phyloP scores from a whole-genome alignment of 73 alveolate genomes.

The Tetrahymena borealis region DNA sequence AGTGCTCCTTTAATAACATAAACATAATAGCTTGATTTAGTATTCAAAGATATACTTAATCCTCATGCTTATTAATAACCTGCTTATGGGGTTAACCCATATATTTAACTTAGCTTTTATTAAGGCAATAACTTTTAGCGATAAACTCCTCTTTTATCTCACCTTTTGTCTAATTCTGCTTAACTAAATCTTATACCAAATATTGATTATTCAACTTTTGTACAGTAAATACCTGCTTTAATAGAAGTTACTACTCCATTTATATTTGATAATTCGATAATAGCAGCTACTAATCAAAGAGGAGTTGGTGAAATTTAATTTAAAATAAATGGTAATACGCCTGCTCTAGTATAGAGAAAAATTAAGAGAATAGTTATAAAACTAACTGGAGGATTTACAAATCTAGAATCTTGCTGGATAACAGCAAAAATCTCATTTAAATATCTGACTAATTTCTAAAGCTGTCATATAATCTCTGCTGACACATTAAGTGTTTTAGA shows the following conservation, averaged over 20 bases:
- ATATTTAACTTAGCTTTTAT: not conserved
- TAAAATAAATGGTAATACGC: not conserved
- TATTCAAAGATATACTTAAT: not conserved
- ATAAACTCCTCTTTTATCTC: not conserved
- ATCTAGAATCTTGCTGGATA: not conserved
- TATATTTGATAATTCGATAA: not conserved
- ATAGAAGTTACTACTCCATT: not conserved
- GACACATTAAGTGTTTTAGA: not conserved
- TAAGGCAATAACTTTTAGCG: not conserved
- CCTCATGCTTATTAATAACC: not conserved
- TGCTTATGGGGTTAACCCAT: not conserved
- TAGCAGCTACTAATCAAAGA: not conserved
- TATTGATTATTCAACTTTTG: not conserved
- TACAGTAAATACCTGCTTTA: not conserved
- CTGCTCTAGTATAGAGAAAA: not conserved
- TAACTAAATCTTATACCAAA: not conserved
- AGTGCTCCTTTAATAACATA: not conserved
- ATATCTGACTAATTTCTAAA: not conserved
- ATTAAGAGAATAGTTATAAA: not conserved
- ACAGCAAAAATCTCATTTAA: not conserved
- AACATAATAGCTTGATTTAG: not conserved
- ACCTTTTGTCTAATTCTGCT: not conserved
- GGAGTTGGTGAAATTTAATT: not conserved
- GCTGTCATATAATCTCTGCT: not conserved
- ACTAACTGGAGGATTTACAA: not conserved